Evolutionary conservation across 2,329 filamentous ascomycete genomes (phyloP).

Genomic region (Trichoderma koningii): DNA sequence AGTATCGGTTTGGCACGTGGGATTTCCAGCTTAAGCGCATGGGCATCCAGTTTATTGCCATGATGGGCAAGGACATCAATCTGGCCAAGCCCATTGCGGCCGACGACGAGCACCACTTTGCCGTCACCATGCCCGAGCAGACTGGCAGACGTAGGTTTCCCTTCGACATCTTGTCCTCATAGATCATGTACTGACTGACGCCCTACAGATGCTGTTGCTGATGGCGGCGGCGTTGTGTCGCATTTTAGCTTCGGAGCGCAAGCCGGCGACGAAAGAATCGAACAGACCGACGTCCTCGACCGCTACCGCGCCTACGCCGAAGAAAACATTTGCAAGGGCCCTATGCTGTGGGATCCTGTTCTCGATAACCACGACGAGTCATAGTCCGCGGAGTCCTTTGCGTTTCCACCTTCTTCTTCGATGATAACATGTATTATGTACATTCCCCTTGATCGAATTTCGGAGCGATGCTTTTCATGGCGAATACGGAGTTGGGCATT

Average conservation of each 20-base stretch:
- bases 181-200: background rate
- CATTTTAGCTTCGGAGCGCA: slow-evolving; percentile 52
- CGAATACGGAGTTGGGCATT: slow-evolving; percentile 21
- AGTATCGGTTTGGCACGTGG: slow-evolving; percentile 53
- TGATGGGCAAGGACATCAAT: slow-evolving; percentile 56
- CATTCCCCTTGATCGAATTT: slow-evolving; percentile 10
- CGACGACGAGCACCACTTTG: slow-evolving; percentile 51
- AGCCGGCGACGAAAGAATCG: slow-evolving; percentile 44
- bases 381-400: background rate
- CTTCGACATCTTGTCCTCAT: too few species aligned
- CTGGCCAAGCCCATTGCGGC: slow-evolving; percentile 48
- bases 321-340: slow-evolving; percentile 50
- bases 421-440: slow-evolving; percentile 21
- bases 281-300: slow-evolving; percentile 55
- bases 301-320: slow-evolving; percentile 56
- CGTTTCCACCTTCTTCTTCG: background rate
- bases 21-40: slow-evolving; percentile 53
- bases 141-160: slow-evolving; percentile 40
- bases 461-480: slow-evolving; percentile 1
- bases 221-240: slow-evolving; percentile 55
- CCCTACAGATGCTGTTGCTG: slow-evolving; percentile 48
- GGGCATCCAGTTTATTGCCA: slow-evolving; percentile 56
- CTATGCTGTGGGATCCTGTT: slow-evolving; percentile 36
- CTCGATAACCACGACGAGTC: slow-evolving; percentile 10
- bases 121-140: slow-evolving; percentile 43